Evolutionary conservation across 768 basidiomycete species (phyloP).

Genomic region (Mycena galopus): DNA sequence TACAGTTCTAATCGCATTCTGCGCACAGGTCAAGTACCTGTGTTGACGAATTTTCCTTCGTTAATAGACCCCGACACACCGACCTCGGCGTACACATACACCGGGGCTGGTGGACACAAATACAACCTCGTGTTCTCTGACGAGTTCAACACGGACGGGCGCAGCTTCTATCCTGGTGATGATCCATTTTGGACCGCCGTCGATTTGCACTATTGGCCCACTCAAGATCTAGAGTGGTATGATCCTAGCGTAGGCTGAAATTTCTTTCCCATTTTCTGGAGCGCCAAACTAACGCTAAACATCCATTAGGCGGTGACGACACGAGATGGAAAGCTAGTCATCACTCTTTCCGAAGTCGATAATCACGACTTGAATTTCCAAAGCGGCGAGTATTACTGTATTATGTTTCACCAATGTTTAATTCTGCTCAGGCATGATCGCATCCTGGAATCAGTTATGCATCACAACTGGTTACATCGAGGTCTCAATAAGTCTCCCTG

Average conservation of each 20-base stretch:
- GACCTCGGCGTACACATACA: constrained; percentile 62
- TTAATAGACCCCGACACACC: constrained; percentile 89
- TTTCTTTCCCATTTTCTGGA: too few relatives aligned
- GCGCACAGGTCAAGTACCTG: constrained; percentile 89
- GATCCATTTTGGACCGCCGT: constrained; percentile 72
- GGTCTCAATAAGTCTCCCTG: constrained; percentile 67
- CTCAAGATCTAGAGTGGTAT: constrained; percentile 73
- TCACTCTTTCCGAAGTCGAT: constrained; percentile 69
- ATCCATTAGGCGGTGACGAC: constrained; percentile 65
- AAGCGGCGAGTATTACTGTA: constrained; percentile 55
- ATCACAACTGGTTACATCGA: constrained; percentile 83
- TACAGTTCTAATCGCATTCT: too few relatives aligned
- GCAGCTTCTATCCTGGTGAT: constrained; percentile 80
- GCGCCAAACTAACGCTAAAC: too few relatives aligned
- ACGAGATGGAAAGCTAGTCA: constrained; percentile 67
- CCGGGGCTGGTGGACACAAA: constrained; percentile 79
- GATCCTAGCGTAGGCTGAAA: constrained; percentile 54
- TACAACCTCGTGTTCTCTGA: constrained; percentile 80
- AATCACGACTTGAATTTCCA: constrained; percentile 77
- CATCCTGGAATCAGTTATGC: constrained; percentile 84
- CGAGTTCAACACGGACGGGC: constrained; percentile 79
- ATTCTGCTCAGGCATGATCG: constrained; percentile 60
- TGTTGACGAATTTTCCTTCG: constrained; percentile 72
- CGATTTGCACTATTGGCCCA: constrained; percentile 76
- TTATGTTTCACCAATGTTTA: not conserved